Evolutionary conservation across 495 filamentous ascomycete species (phyloP), one percentile per base, ranked within the genome.

Genomic region (Xylaria longipes): DNA sequence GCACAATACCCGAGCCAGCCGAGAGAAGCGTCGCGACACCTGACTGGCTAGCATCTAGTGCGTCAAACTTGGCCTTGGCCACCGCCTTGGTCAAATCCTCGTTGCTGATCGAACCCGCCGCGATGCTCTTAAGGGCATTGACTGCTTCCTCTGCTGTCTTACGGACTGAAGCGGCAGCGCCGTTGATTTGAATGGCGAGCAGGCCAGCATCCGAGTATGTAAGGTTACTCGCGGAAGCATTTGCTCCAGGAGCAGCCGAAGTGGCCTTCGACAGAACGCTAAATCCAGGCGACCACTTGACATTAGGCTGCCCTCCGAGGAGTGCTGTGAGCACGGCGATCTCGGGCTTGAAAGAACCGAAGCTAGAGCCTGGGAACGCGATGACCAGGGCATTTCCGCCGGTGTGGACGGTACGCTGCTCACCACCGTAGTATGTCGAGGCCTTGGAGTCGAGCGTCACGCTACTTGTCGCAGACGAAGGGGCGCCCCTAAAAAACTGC

Each of bases 221-320:
- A 72, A 86, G 82, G 85, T 97, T 93, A 74, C 88, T 86, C 57
- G 94, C 94, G 4, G 87, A 82, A 72, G 91, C 89, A 68, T 82
- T 83, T 67, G 91, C 89, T 75, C 91, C 89, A 27, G 90, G 88
- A 80, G 88, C 86, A 25, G 85, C 84, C 64, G 91, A 84, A 67
- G 89, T 86, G 52, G 91, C 92, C 84, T 97, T 93, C 69, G 91
- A 87, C 54, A 99, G 89, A 56, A 97, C 85, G 15, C 92, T 95
- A 85, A 97, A 98, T 67, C 96, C 97, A 67, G 94, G 86, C 33
- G 92, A 92, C 96, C 96, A 98, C 86, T 98, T 98, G 86, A 98
- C 95, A 81, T 84, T 90, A 71, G 94, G 91, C 81, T 94, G 84
- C 52, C 97, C 96, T 77, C 96, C 96, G 37, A 99, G 91, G 8